Base-by-base conservation (phyloP, 345 rosid genomes). In the Litchi chinensis region DNA sequence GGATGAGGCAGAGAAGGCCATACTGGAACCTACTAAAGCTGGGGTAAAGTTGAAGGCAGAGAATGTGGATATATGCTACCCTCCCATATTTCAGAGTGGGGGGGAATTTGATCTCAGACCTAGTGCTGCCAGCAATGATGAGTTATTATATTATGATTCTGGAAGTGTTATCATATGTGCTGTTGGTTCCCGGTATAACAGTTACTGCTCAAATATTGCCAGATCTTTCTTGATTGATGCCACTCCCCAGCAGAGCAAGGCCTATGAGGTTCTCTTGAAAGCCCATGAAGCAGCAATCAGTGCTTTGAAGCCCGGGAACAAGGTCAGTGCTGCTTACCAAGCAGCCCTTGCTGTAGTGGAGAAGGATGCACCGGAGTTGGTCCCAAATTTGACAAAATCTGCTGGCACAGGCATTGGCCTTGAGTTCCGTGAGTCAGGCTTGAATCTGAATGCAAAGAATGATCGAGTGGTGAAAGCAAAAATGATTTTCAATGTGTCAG, bases 321-420 rank as follows among this genome's bases (percentile, higher is more conserved):
- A 83, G 80, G 73, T 90, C 44, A 89, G 87, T 84, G 87, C 87
- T 63, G 95, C 82, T 24, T 95, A 95, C 84, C 90, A 87, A 80
- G 93, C 95, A 68, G 98, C 99, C 22, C 82, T 91, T 65, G 85
- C 97, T 0, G 91, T 92, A 67, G 92, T 94, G 54, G 91, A 94
- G 86, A 91, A 86, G 73, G 96, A 92, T 75, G 92, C 95, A 11
- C 98, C 98, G 52, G 94, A 93, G 72, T 82, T 93, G 73, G 79
- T 84, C 68, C 86, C 91, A 41, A 88, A 90, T 83, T 76, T 95
- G 74, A 95, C 98, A 10, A 93, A 89, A 89, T 86, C 95, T 81
- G 99, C 99, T 46, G 99, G 98, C 82, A 95, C 99, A 15, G 97
- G 99, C 73, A 91, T 95, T 6, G 99, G 98, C 75, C 98, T 95